Percentiles rank a stretch among this genome's conserved stretches.
phyloP scores from a whole-genome alignment of 495 filamentous ascomycete genomes.

The Annulohypoxylon nitens region DNA sequence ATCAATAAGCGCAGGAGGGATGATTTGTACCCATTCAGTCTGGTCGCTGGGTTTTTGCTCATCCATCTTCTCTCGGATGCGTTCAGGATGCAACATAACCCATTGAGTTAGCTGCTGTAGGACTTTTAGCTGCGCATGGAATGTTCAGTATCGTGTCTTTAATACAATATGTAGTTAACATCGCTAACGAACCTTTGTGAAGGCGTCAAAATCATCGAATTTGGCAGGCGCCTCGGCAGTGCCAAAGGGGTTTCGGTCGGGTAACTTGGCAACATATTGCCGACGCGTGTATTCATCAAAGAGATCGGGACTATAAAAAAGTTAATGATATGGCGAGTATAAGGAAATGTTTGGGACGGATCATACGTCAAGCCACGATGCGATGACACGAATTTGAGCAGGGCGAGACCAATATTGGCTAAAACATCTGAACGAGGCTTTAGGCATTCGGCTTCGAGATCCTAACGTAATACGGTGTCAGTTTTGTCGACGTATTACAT shows the following conservation, averaged over 20 bases:
- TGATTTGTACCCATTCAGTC: conserved; percentile 78
- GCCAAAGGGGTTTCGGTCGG: conserved; percentile 87
- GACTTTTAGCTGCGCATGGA: conserved; percentile 72
- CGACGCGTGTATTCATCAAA: conserved; percentile 96
- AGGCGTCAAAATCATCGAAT: conserved; percentile 85
- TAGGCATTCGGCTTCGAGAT: conserved; percentile 88
- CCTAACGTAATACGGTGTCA: conserved; percentile 65
- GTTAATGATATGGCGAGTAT: conserved; percentile 35
- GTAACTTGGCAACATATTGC: conserved; percentile 88
- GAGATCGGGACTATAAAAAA: conserved; percentile 73
- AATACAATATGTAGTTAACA: background rate
- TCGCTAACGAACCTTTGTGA: conserved; percentile 71
- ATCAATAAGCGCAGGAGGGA: background rate
- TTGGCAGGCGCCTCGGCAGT: conserved; percentile 76
- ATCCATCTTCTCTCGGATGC: conserved; percentile 86
- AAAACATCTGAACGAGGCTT: conserved; percentile 81
- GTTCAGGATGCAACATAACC: conserved; percentile 87
- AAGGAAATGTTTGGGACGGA: conserved; percentile 9
- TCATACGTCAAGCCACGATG: conserved; percentile 91
- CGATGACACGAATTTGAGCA: conserved; percentile 94
- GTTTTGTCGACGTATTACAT: conserved; percentile 18
- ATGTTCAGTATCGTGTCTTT: conserved; percentile 27
- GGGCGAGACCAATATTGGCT: conserved; percentile 83
- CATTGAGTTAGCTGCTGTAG: conserved; percentile 92
- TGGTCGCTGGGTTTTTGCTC: conserved; percentile 86